Evolutionary conservation across 2,329 filamentous ascomycete genomes (phyloP).

Genomic region (Pseudogymnoascus sp.): DNA sequence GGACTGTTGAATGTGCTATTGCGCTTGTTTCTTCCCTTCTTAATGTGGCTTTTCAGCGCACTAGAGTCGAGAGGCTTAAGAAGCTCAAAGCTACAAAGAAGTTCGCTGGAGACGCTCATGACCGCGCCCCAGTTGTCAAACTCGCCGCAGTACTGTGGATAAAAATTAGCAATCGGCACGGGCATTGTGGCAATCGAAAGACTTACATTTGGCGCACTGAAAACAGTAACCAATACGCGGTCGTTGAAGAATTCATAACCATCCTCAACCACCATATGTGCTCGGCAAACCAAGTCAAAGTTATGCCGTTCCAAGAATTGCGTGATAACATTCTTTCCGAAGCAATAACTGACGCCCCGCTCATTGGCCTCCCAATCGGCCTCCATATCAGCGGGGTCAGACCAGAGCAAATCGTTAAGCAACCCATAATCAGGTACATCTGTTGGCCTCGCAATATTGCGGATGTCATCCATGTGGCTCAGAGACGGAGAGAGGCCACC

Average conservation of each 20-base stretch:
- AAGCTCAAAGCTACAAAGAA: slow-evolving; percentile 94
- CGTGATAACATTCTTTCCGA: slow-evolving; percentile 96
- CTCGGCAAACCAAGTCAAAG: slow-evolving; percentile 93
- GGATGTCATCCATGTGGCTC: slow-evolving; percentile 96
- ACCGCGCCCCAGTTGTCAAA: slow-evolving; percentile 99
- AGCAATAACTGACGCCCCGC: slow-evolving; percentile 94
- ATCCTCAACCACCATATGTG: slow-evolving; percentile 99
- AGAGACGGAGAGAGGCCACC: slow-evolving; percentile 88
- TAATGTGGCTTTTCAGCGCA: slow-evolving; percentile 96
- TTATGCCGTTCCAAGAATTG: slow-evolving; percentile 92
- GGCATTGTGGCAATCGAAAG: slow-evolving; percentile 1
- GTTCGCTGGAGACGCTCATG: slow-evolving; percentile 91
- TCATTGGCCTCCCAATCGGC: slow-evolving; percentile 98
- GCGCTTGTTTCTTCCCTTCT: slow-evolving; percentile 91
- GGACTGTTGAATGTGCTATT: slow-evolving; percentile 95
- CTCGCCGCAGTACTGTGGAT: slow-evolving; percentile 80
- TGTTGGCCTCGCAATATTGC: slow-evolving; percentile 89
- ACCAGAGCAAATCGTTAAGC: slow-evolving; percentile 93
- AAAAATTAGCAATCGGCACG: not conserved
- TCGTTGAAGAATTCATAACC: slow-evolving; percentile 99
- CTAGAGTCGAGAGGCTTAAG: slow-evolving; percentile 94
- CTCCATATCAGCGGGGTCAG: slow-evolving; percentile 96
- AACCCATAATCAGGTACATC: slow-evolving; percentile 96
- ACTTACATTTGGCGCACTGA: slow-evolving; percentile 93
- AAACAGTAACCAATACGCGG: slow-evolving; percentile 89